Evolutionary conservation across 352 stramenopile species (phyloP).

Genomic region (Aphanomyces stellatus): DNA sequence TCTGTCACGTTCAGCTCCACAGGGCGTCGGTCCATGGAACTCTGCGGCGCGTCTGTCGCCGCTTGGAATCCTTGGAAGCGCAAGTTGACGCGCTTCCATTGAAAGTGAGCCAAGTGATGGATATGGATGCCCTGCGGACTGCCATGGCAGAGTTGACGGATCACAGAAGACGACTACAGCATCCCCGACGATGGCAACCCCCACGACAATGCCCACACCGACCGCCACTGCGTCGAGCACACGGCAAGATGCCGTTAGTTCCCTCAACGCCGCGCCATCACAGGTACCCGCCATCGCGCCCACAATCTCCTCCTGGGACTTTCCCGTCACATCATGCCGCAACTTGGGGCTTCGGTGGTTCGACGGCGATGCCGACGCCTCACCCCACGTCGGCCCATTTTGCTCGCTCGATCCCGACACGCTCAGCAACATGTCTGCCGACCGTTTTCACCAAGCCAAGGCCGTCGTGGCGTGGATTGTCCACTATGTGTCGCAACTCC

Average conservation of each 20-base stretch:
- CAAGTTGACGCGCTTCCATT: not conserved
- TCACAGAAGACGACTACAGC: too few relatives aligned
- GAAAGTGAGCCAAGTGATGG: not conserved
- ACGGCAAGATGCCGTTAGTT: too few relatives aligned
- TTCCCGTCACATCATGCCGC: not conserved
- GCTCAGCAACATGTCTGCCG: not conserved
- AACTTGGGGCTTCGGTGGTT: not conserved
- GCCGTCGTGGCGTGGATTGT: not conserved
- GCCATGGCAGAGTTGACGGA: not conserved
- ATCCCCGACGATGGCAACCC: too few relatives aligned
- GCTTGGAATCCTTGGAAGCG: not conserved
- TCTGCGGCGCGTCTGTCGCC: not conserved
- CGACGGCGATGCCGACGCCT: not conserved
- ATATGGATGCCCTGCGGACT: not conserved
- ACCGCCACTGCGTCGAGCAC: too few relatives aligned
- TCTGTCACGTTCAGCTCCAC: too few relatives aligned
- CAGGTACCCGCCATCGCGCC: too few relatives aligned
- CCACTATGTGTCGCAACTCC: not conserved
- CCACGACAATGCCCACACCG: too few relatives aligned
- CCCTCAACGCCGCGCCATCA: too few relatives aligned
- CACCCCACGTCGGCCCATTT: not conserved
- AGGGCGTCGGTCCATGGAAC: too few relatives aligned
- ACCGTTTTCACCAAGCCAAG: not conserved
- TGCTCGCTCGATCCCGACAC: not conserved
- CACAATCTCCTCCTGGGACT: too few relatives aligned